Base-by-base conservation (phyloP, 2,329 filamentous ascomycete genomes). In the Cylindrodendrum hubeiense region DNA sequence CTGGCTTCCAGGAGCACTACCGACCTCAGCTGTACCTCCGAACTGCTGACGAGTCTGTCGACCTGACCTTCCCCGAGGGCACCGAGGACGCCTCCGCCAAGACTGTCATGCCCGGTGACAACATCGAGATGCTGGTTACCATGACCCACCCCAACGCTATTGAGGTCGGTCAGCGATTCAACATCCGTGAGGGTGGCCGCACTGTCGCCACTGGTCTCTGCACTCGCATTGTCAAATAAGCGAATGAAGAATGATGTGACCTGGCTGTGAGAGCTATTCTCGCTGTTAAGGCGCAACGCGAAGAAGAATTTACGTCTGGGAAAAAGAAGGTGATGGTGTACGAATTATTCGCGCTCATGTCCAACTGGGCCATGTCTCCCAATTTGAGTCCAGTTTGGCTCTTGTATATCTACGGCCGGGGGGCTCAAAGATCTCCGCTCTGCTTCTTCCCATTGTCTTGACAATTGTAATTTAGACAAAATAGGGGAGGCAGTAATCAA, bases 31-130 rank as follows among this genome's bases (percentile, higher is more conserved):
- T 98, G 79, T 99, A 92, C 87, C 89, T 99, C 80, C 93, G 96
- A 78, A 98, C 96, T 72, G 93, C 95, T 71, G 93, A 94, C 85
- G 89, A 92, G 86, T 87, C 86, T 22, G 91, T 93, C 77, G 86
- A 91, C 63, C 89, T 99, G 75, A 90, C 86, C 79, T 98, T 95
- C 91, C 94, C 95, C 59, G 95, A 96, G 76, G 93, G 92, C 68
- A 91, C 87, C 68, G 90, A 91, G 80, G 91, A 95, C 75, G 82
- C 87, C 65, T 79, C 86, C 69, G 84, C 84, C 81, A 95, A 93
- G 87, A 92, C 94, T 86, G 91, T 98, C 82, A 97, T 97, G 94
- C 96, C 96, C 56, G 96, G 96, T 81, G 96, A 99, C 89, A 99
- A 99, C 83, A 90, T 97, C 73, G 96, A 99, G 87, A 98, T 99